phyloP scores from a whole-genome alignment of 2,329 filamentous ascomycete genomes.

The Epichloe baconii region DNA sequence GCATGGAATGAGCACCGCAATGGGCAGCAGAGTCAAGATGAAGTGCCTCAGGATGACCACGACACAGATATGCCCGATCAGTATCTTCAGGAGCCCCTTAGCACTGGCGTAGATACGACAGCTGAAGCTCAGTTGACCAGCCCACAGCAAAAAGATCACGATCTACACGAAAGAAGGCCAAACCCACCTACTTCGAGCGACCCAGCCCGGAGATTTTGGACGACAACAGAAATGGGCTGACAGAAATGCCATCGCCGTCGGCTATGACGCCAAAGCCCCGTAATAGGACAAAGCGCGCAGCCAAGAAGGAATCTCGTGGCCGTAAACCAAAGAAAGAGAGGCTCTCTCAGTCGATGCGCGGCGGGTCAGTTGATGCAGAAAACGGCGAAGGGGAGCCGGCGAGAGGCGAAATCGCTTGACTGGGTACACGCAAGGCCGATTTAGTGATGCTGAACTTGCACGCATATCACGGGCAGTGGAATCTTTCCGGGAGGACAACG shows the following conservation, averaged over 20 bases:
- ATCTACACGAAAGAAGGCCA: conserved; percentile 33
- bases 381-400: conserved; percentile 7
- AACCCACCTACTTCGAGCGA: conserved; percentile 32
- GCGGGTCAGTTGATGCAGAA: conserved; percentile 9
- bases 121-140: conserved; percentile 3
- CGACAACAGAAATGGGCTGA: conserved; percentile 8
- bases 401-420: conserved; percentile 13
- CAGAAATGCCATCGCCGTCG: conserved; percentile 21
- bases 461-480: conserved; percentile 30
- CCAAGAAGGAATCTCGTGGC: conserved; percentile 13
- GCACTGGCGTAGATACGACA: conserved; percentile 1
- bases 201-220: conserved; percentile 10
- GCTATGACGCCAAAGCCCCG: conserved; percentile 18
- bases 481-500: conserved; percentile 28
- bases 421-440: conserved; percentile 26
- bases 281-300: conserved; percentile 16
- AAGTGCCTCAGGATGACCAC: conserved; percentile 3
- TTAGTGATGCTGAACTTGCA: conserved; percentile 29
- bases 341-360: conserved; percentile 13
- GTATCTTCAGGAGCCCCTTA: conserved; percentile 4
- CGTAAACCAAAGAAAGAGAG: conserved; percentile 8
- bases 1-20: conserved; percentile 23
- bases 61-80: conserved; percentile 3
- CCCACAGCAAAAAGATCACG: conserved; percentile 14
- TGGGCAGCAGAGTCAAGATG: conserved; percentile 11